A percentile compares a stretch with the other conserved stretches of the same genome.
phyloP scores from a whole-genome alignment of 2,329 filamentous ascomycete species.

The Ophiostoma fasciatum region DNA sequence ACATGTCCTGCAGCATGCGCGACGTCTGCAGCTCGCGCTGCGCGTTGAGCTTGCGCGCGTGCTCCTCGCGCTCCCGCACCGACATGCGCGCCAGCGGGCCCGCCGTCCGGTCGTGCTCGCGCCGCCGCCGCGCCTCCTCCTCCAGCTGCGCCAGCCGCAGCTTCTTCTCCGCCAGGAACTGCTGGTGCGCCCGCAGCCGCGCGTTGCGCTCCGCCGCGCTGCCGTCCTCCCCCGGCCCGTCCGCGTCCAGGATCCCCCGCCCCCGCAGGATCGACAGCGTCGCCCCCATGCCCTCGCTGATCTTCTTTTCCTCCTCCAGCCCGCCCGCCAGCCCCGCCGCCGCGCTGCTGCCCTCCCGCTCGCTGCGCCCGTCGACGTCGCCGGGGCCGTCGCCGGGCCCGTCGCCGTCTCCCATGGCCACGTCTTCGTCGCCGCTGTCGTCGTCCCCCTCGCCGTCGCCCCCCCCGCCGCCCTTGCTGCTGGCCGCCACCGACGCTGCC shows the following conservation, averaged over 20 bases:
- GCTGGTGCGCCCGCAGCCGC: slow-evolving; percentile 45
- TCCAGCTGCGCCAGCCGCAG: slow-evolving; percentile 64
- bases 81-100: slow-evolving; percentile 80
- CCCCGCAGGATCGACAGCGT: slow-evolving; percentile 72
- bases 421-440: slow-evolving; percentile 24
- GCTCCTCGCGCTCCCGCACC: slow-evolving; percentile 79
- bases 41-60: slow-evolving; percentile 75
- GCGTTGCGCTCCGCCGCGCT: slow-evolving; percentile 5
- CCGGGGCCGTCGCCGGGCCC: slow-evolving; percentile 29
- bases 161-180: slow-evolving; percentile 67
- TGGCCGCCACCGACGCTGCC: slow-evolving; percentile 24
- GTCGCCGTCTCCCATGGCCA: slow-evolving; percentile 35
- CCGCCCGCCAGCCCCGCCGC: slow-evolving; percentile 34
- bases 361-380: slow-evolving; percentile 46
- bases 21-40: slow-evolving; percentile 76
- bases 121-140: slow-evolving; percentile 60
- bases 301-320: slow-evolving; percentile 70
- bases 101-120: slow-evolving; percentile 74
- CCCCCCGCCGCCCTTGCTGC: slow-evolving; percentile 19
- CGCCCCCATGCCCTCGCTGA: slow-evolving; percentile 66
- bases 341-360: slow-evolving; percentile 28
- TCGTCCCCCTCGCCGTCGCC: slow-evolving; percentile 26
- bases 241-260: slow-evolving; percentile 52
- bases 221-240: slow-evolving; percentile 29
- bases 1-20: slow-evolving; percentile 69